These are phyloP conservation scores for Rutstroemia sp. DNA, from an alignment of 2,329 filamentous ascomycete genomes.

Conservation along the genomic window DNA sequence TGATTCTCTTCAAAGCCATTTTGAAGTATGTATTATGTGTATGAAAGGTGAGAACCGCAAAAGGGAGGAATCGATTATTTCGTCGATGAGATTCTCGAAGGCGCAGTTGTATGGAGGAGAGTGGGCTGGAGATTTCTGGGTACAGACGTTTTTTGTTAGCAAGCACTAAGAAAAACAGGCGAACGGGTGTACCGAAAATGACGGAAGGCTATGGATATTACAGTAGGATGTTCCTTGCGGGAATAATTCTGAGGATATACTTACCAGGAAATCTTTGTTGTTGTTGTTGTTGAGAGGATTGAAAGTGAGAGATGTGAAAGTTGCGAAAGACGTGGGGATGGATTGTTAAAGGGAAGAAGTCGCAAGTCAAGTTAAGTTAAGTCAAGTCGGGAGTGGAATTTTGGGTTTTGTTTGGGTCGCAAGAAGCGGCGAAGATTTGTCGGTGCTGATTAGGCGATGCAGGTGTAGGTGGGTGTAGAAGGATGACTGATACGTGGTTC, in stretches of 20 bases:
- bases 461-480: not conserved
- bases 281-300: not conserved
- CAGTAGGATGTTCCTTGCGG: conserved; percentile 4
- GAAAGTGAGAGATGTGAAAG: not conserved
- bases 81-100: conserved; percentile 18
- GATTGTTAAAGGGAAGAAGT: not conserved
- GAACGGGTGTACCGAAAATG: conserved; percentile 18
- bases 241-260: not conserved
- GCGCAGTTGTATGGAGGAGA: conserved; percentile 19
- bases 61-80: conserved; percentile 10
- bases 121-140: conserved; percentile 8
- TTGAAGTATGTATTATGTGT: conserved; percentile 20
- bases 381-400: not conserved
- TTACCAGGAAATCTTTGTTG: conserved; percentile 9
- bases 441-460: not conserved
- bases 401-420: not conserved
- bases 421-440: not conserved
- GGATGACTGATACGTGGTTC: too few species aligned
- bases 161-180: conserved; percentile 17
- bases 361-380: not conserved
- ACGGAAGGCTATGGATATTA: conserved; percentile 15
- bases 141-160: conserved; percentile 17
- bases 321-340: not conserved
- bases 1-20: conserved; percentile 91
- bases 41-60: conserved; percentile 15